These are phyloP conservation scores for Eucalyptus melliodora DNA, from an alignment of 345 rosid genomes.

Conservation along the genomic window DNA sequence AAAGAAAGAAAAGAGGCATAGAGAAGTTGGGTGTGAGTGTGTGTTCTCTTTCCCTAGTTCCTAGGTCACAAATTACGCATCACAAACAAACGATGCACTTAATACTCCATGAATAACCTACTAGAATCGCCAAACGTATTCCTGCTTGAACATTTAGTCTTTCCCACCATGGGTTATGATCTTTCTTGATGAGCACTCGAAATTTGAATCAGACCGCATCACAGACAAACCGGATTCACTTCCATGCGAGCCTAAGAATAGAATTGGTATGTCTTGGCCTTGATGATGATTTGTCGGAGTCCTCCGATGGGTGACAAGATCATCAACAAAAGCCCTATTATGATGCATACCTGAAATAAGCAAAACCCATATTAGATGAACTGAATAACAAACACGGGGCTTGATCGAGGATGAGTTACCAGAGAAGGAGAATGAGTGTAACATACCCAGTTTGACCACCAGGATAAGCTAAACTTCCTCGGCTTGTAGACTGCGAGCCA, in stretches of 20 bases:
- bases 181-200: neutral
- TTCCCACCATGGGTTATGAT: neutral
- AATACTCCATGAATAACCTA: neutral
- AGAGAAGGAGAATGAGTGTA: neutral
- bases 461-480: conserved; percentile 49
- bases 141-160: neutral
- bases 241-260: conserved; percentile 20
- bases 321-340: conserved; percentile 50
- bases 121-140: neutral
- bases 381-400: neutral
- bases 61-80: neutral
- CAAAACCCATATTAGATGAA: neutral
- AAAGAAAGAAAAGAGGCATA: neutral
- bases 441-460: conserved; percentile 69
- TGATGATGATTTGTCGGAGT: conserved; percentile 49
- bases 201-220: neutral
- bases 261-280: conserved; percentile 45
- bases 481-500: conserved; percentile 73
- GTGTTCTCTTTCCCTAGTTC: neutral
- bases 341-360: conserved; percentile 58
- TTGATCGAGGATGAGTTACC: neutral
- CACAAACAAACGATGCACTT: neutral
- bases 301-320: conserved; percentile 76
- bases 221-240: neutral
- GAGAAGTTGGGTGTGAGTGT: neutral